A percentile compares a stretch with the other conserved stretches of the same genome.
These are phyloP conservation scores for Cucurbita ficifolia DNA, from an alignment of 306 rosid species.

Conservation along the genomic window DNA sequence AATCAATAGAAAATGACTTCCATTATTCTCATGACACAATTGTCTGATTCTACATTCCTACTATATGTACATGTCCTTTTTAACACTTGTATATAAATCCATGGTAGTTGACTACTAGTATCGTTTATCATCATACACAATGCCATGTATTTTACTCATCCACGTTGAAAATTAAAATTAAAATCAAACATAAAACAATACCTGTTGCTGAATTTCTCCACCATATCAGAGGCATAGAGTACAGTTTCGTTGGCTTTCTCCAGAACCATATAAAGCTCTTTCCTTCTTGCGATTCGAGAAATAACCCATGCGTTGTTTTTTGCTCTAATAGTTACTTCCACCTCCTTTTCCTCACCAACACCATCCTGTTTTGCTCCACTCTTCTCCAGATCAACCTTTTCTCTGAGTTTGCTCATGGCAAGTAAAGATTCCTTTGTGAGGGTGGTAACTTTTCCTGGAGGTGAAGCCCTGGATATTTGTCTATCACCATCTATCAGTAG, in stretches of 20 bases:
- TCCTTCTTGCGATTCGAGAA: constrained; percentile 72
- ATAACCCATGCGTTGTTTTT: constrained; percentile 94
- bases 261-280: constrained; percentile 83
- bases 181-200: constrained; percentile 4
- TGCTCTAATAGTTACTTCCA: constrained; percentile 76
- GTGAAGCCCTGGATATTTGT: constrained; percentile 86
- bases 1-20: neutral
- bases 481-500: constrained; percentile 72
- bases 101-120: neutral
- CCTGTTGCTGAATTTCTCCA: constrained; percentile 95
- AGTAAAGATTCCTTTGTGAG: constrained; percentile 84
- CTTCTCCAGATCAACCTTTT: constrained; percentile 85
- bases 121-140: no score
- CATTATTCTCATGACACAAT: neutral
- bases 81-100: no score
- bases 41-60: neutral
- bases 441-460: constrained; percentile 82
- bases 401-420: constrained; percentile 70
- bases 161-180: neutral
- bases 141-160: neutral
- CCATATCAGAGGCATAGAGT: constrained; percentile 84
- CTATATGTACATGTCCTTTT: no score
- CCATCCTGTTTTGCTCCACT: constrained; percentile 36
- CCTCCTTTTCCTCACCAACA: constrained; percentile 43
- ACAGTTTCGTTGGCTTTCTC: constrained; percentile 91